Percentiles rank a stretch among this genome's conserved stretches.
Evolutionary conservation across 139 green algal species (phyloP).

Genomic region (Coccomyxa sp.): DNA sequence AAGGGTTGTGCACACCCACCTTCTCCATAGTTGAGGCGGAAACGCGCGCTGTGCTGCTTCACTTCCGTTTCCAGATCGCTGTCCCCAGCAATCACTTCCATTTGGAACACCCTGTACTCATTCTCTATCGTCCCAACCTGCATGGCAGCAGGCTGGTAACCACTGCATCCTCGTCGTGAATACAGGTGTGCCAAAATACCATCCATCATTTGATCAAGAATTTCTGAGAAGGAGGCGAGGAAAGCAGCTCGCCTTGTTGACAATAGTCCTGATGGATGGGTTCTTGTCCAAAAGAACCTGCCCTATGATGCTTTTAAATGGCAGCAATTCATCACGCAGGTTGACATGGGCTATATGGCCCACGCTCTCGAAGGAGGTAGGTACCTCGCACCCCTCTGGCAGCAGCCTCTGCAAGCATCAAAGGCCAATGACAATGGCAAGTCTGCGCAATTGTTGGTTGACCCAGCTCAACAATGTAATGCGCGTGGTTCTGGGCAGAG

Average conservation of each 20-base stretch:
- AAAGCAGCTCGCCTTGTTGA: constrained; percentile 83
- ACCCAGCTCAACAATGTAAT: neutral
- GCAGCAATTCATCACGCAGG: constrained; percentile 79
- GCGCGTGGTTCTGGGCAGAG: neutral
- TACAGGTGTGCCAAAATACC: neutral
- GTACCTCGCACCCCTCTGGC: constrained; percentile 72
- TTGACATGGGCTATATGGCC: constrained; percentile 98
- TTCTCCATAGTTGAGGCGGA: constrained; percentile 27
- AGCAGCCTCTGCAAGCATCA: constrained; percentile 64
- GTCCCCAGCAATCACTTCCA: constrained; percentile 92
- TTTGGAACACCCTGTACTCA: constrained; percentile 89
- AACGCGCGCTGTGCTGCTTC: constrained; percentile 77
- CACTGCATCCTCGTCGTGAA: neutral
- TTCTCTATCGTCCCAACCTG: constrained; percentile 85
- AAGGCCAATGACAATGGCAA: too few relatives aligned
- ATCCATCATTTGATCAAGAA: neutral
- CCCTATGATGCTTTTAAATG: constrained; percentile 75
- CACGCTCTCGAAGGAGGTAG: constrained; percentile 88
- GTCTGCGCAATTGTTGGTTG: too few relatives aligned
- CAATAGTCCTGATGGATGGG: constrained; percentile 75
- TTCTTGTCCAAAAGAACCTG: constrained; percentile 94
- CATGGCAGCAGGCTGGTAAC: neutral
- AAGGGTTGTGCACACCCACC: too few relatives aligned
- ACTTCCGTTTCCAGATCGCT: constrained; percentile 39
- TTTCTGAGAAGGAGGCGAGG: neutral